Base-by-base conservation (phyloP, 1,284 basidiomycete genomes). In the Puccinia coronata region DNA sequence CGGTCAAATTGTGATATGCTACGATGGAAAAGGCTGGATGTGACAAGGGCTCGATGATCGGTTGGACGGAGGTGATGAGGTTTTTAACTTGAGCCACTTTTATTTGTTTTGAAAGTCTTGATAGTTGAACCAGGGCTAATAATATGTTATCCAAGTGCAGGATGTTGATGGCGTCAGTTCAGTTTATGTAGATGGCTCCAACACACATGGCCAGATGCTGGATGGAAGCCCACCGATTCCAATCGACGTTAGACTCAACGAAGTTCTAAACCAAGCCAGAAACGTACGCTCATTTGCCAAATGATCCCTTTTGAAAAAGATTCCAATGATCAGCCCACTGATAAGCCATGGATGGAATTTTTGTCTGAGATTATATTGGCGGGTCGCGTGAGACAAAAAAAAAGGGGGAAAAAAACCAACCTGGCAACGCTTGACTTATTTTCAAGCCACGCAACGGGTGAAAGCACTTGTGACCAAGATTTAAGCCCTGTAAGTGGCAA, bases 281-380 rank as follows among this genome's bases (percentile, higher is more conserved):
- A 89, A 91, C 4, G 90, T 91, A 49, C 90, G 86, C 83, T 91
- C 89, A 23, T 86, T 89, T 3, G 90, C 89, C 25, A 91, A 87
- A 84, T 91, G 90, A 84, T 91, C 90, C 9, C 90, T 90, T 36
- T 86, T 84, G 85, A 86, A 69, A 65, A 69, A 28, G 25, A 36
- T 28, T n/a, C 36, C 12, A 63, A 80, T 20, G 41, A n/a, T 36
- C 18, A 23, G 41, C 1, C n/a, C n/a, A n/a, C n/a, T n/a, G n/a
- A n/a, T 23, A 28, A 70, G 39, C n/a, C 1, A 70, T 39, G 20
- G 28, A 49, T 14, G 28, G n/a, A n/a, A n/a, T n/a, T n/a, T n/a
- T n/a, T 41, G 49, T 36, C 31, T 34, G 20, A 53, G 18, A 53
- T 59, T 23, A 16, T 18, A 20, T 25, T 28, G 18, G 3, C 6